Conservation (phyloP, 148 eudicot genomes). For the Pouteria glomerata region DNA sequence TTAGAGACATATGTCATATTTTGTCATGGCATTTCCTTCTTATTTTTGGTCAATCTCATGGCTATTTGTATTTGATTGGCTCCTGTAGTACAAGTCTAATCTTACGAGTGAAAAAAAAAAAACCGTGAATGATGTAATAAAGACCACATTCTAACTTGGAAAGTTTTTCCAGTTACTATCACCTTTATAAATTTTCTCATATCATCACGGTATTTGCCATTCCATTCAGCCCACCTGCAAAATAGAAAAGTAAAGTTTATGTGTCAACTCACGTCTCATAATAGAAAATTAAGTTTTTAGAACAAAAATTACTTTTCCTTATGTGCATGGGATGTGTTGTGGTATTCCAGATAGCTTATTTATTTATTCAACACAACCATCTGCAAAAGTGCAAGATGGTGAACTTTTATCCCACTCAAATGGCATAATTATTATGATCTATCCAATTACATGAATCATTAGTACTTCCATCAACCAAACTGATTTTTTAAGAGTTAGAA, state of each 20-base stretch:
- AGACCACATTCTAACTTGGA: background rate
- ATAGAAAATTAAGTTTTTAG: background rate
- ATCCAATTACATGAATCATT: too few relatives aligned
- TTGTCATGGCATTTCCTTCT: background rate
- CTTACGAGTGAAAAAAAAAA: background rate
- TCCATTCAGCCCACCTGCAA: conserved; percentile 99
- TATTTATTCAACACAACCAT: too few relatives aligned
- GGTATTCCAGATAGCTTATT: too few relatives aligned
- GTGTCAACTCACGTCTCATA: background rate
- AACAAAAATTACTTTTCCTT: background rate
- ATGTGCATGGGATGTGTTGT: background rate
- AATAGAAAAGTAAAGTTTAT: conserved; percentile 4
- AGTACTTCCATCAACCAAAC: too few relatives aligned
- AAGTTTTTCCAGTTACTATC: background rate
- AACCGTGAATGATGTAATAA: too few relatives aligned
- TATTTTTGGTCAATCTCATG: background rate
- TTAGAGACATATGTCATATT: background rate
- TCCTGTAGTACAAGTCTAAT: background rate
- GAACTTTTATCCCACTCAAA: too few relatives aligned
- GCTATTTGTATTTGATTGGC: conserved; percentile 1
- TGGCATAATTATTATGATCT: too few relatives aligned
- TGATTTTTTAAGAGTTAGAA: too few relatives aligned
- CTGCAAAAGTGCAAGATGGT: too few relatives aligned
- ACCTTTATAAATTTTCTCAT: conserved; percentile 88
- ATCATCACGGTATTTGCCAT: conserved; percentile 97